Percentiles rank a stretch among this genome's conserved stretches.
Conservation (phyloP, 2,329 filamentous ascomycete species). For the Chaetomium sp. region DNA sequence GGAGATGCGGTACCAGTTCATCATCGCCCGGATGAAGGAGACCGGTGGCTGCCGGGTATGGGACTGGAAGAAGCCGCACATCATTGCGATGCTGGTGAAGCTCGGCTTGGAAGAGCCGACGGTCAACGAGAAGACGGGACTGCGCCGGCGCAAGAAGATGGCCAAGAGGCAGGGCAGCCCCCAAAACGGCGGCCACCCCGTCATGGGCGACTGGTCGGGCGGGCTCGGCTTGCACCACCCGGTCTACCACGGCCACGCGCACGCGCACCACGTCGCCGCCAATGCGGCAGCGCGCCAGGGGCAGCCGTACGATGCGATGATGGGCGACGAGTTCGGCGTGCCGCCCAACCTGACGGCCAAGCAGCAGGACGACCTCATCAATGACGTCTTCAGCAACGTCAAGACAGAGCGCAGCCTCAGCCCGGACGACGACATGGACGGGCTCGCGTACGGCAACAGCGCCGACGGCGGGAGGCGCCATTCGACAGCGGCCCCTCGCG, state of each 20-base stretch:
- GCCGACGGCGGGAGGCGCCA: neutral
- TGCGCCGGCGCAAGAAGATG: slow-evolving; percentile 47
- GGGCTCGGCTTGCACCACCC: slow-evolving; percentile 35
- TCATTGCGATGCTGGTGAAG: slow-evolving; percentile 54
- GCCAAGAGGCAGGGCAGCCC: slow-evolving; percentile 30
- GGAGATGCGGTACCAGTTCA: slow-evolving; percentile 46
- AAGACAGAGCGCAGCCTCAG: slow-evolving; percentile 31
- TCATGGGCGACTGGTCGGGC: slow-evolving; percentile 34
- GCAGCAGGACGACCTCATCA: slow-evolving; percentile 40
- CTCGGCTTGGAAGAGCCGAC: slow-evolving; percentile 51
- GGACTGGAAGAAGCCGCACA: slow-evolving; percentile 53
- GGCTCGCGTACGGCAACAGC: slow-evolving; percentile 26
- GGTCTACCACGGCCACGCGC: slow-evolving; percentile 29
- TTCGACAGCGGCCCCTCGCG: neutral
- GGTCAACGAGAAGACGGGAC: slow-evolving; percentile 45
- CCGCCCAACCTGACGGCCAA: slow-evolving; percentile 38
- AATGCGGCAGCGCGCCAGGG: slow-evolving; percentile 21
- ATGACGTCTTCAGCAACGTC: slow-evolving; percentile 36
- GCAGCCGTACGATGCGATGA: slow-evolving; percentile 26
- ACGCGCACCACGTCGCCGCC: slow-evolving; percentile 29
- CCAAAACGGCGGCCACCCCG: slow-evolving; percentile 21
- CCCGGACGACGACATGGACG: slow-evolving; percentile 32
- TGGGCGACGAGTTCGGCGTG: slow-evolving; percentile 28
- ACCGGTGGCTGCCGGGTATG: slow-evolving; percentile 54
- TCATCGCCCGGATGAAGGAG: slow-evolving; percentile 51